Evolutionary conservation across 2,329 filamentous ascomycete genomes (phyloP).

Genomic region (Ceratocystis ficicola): DNA sequence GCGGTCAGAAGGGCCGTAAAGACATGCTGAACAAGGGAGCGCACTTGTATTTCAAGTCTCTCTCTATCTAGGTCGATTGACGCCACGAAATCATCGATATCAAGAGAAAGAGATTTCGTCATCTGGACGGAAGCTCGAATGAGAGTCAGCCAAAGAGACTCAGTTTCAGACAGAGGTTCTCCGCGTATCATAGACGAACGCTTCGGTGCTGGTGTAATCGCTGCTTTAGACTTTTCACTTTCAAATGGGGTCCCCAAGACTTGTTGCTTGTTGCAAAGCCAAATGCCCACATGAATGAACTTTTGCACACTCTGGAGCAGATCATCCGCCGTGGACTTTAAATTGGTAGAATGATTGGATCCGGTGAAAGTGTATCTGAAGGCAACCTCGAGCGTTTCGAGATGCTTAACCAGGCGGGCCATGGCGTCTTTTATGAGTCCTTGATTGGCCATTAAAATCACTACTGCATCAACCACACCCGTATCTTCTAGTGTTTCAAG

Average conservation of each 20-base stretch:
- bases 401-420: slow-evolving; percentile 67
- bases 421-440: slow-evolving; percentile 75
- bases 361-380: slow-evolving; percentile 61
- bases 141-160: slow-evolving; percentile 48
- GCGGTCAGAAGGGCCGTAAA: slow-evolving; percentile 77
- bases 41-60: slow-evolving; percentile 54
- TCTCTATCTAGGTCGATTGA: slow-evolving; percentile 38
- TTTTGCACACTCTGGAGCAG: slow-evolving; percentile 71
- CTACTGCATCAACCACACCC: slow-evolving; percentile 82
- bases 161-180: slow-evolving; percentile 40
- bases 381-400: slow-evolving; percentile 67
- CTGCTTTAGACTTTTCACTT: not conserved
- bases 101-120: slow-evolving; percentile 28
- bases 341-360: slow-evolving; percentile 38
- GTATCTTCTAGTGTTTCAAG: slow-evolving; percentile 80
- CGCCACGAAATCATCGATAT: slow-evolving; percentile 24
- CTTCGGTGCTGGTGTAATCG: not conserved
- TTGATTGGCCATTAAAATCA: slow-evolving; percentile 79
- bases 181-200: slow-evolving; percentile 20
- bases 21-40: slow-evolving; percentile 72
- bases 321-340: slow-evolving; percentile 57
- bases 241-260: not conserved
- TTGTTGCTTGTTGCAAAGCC: slow-evolving; percentile 74
- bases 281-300: slow-evolving; percentile 84
- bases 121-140: slow-evolving; percentile 51